Conservation (phyloP, 768 basidiomycete genomes). For the Cantharellus cinnabarinus region DNA sequence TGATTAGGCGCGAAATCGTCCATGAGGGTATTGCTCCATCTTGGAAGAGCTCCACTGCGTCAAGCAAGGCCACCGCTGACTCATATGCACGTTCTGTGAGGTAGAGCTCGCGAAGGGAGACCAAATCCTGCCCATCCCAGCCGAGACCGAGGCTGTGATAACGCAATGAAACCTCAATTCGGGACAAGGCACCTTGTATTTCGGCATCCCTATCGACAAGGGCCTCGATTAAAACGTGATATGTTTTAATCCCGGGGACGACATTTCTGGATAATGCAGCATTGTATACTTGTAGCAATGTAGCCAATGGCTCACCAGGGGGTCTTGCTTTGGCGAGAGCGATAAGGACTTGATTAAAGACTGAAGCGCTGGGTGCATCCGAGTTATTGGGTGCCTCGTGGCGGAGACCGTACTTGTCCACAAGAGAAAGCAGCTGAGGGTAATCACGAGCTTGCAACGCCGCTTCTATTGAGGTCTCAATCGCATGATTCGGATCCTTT, state of each 20-base stretch:
- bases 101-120: neutral
- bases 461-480: neutral
- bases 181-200: slow-evolving; percentile 15
- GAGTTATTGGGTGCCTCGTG: neutral
- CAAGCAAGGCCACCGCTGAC: slow-evolving; percentile 54
- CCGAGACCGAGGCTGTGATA: neutral
- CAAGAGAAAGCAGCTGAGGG: neutral
- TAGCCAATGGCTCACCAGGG: slow-evolving; percentile 32
- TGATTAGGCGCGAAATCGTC: slow-evolving; percentile 25
- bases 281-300: slow-evolving; percentile 49
- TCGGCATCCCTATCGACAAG: slow-evolving; percentile 52
- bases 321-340: slow-evolving; percentile 22
- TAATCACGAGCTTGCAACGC: neutral
- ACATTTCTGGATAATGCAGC: slow-evolving; percentile 42
- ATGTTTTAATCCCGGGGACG: slow-evolving; percentile 42
- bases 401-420: neutral
- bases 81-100: slow-evolving; percentile 46
- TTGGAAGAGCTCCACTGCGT: slow-evolving; percentile 25
- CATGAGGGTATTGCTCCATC: slow-evolving; percentile 23
- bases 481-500: neutral
- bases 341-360: slow-evolving; percentile 44
- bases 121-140: neutral
- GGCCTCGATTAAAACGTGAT: slow-evolving; percentile 35
- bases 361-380: slow-evolving; percentile 14
- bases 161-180: neutral